Evolutionary conservation across 2,329 filamentous ascomycete genomes (phyloP).

Genomic region (Epichloe aotearoae): DNA sequence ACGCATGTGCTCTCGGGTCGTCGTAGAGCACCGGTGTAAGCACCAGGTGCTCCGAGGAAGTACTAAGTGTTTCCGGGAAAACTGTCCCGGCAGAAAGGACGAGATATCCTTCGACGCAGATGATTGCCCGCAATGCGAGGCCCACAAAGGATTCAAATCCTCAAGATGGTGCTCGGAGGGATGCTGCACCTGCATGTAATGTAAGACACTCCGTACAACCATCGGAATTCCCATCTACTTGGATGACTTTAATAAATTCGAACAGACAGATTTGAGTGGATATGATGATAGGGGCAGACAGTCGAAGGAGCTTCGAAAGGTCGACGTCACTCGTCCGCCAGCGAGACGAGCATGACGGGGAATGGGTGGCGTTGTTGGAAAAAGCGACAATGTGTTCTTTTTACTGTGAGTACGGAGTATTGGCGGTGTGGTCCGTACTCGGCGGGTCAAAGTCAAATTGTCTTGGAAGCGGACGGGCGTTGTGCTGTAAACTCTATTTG

Average conservation of each 20-base stretch:
- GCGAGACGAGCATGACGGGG: background rate
- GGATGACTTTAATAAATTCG: background rate
- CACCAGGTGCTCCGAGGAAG: constrained; percentile 22
- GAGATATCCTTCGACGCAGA: constrained; percentile 18
- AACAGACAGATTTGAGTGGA: background rate
- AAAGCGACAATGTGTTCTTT: background rate
- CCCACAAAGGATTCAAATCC: constrained; percentile 16
- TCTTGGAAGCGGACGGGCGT: background rate
- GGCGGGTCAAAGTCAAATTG: background rate
- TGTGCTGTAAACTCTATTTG: background rate
- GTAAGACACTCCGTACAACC: too few species aligned
- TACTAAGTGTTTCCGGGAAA: constrained; percentile 21
- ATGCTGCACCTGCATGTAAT: constrained; percentile 17
- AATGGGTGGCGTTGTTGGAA: background rate
- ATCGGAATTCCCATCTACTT: background rate
- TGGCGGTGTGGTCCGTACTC: background rate
- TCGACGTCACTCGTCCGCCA: background rate
- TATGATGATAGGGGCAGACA: background rate
- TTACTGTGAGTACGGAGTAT: background rate
- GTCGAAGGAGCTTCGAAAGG: background rate
- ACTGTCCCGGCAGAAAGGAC: constrained; percentile 19
- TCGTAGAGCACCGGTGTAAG: constrained; percentile 24
- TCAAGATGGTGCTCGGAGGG: constrained; percentile 24
- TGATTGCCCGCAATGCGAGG: constrained; percentile 23
- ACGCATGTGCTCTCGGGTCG: constrained; percentile 20